Percentiles rank a stretch among this genome's conserved stretches.
phyloP scores from a whole-genome alignment of 371 early-diverging fungal species.

The Mortierella sp. region DNA sequence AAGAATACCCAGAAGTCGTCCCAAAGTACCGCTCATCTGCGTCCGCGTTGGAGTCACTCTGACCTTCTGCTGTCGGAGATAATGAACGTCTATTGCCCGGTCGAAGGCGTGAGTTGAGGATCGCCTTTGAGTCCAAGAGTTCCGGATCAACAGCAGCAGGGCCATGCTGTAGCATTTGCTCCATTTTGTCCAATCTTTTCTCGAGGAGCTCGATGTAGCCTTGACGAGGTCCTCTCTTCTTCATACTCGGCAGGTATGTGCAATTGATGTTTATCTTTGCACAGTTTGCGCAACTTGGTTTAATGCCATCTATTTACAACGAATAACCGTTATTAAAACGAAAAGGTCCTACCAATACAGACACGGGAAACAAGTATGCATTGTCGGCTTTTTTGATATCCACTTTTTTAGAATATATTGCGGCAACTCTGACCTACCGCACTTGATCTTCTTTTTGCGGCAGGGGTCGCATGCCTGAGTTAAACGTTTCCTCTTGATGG shows the following conservation, averaged over 20 bases:
- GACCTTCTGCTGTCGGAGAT: conserved; percentile 4
- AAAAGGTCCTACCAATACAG: background rate
- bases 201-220: conserved; percentile 84
- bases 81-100: conserved; percentile 5
- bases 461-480: conserved; percentile 88
- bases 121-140: conserved; percentile 18
- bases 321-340: background rate
- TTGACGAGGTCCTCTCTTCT: conserved; percentile 84
- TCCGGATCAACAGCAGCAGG: conserved; percentile 36
- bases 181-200: conserved; percentile 75
- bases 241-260: conserved; percentile 77
- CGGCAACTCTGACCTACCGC: conserved; percentile 29
- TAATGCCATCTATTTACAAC: conserved; percentile 73
- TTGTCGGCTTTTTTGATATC: conserved; percentile 7
- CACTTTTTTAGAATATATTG: background rate
- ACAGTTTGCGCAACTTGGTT: conserved; percentile 87
- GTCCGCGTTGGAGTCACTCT: conserved; percentile 11
- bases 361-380: background rate
- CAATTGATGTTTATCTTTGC: conserved; percentile 73
- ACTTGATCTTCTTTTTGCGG: conserved; percentile 80
- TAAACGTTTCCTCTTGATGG: conserved; percentile 74
- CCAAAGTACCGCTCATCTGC: conserved; percentile 48
- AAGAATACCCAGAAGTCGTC: conserved; percentile 35
- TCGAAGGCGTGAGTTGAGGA: conserved; percentile 32
- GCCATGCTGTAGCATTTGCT: conserved; percentile 65